These are phyloP conservation scores for Murraya paniculata DNA, from an alignment of 345 rosid species.

Conservation along the genomic window DNA sequence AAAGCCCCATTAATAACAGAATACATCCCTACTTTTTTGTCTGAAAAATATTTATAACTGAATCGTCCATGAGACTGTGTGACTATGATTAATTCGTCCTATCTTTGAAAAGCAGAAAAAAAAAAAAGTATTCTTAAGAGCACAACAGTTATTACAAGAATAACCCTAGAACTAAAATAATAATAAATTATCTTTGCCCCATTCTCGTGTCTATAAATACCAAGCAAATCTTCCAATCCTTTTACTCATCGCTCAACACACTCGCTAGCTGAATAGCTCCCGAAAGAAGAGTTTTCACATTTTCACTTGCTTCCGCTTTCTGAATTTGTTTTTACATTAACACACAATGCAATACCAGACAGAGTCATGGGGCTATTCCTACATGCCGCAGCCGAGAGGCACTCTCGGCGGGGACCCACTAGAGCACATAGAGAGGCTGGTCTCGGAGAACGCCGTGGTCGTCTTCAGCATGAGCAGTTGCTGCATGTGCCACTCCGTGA, in stretches of 20 bases:
- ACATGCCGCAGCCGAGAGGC: constrained; percentile 24
- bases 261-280: constrained; percentile 3
- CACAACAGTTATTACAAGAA: background rate
- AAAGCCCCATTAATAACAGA: background rate
- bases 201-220: constrained; percentile 39
- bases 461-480: constrained; percentile 84
- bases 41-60: background rate
- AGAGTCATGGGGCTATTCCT: constrained; percentile 49
- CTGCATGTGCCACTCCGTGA: constrained; percentile 96
- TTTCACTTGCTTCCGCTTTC: background rate
- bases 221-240: constrained; percentile 22
- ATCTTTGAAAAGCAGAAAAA: too few relatives aligned
- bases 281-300: too few relatives aligned
- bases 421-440: constrained; percentile 62
- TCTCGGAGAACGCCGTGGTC: constrained; percentile 85
- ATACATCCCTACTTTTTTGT: background rate
- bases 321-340: background rate
- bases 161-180: background rate
- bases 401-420: constrained; percentile 32
- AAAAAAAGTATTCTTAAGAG: too few relatives aligned
- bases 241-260: constrained; percentile 8
- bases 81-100: too few relatives aligned
- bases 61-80: too few relatives aligned
- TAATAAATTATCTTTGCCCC: background rate
- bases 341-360: constrained; percentile 51